These are phyloP conservation scores for Porodaedalea pini DNA, from an alignment of 1,284 basidiomycete genomes.

Conservation along the genomic window DNA sequence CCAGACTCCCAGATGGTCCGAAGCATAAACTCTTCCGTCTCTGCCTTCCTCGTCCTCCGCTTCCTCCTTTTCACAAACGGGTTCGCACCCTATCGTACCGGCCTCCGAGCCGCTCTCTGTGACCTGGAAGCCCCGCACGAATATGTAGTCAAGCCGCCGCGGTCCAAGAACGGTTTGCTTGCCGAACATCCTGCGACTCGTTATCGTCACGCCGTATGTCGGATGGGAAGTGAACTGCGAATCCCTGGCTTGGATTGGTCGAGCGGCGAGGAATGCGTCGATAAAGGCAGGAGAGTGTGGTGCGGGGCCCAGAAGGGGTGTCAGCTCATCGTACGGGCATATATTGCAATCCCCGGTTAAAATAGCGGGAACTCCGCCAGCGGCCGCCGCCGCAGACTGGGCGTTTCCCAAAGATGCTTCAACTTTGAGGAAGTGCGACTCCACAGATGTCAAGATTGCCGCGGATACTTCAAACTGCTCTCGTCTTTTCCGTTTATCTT, in stretches of 20 bases:
- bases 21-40: background rate
- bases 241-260: background rate
- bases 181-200: background rate
- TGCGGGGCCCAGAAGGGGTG: background rate
- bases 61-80: background rate
- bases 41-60: background rate
- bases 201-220: background rate
- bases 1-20: background rate
- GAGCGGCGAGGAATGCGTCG: background rate
- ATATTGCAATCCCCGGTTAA: background rate
- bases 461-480: conserved; percentile 2
- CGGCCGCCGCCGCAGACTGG: background rate
- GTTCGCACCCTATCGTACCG: background rate
- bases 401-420: background rate
- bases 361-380: background rate
- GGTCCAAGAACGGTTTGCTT: background rate
- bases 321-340: background rate
- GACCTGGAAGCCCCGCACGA: background rate
- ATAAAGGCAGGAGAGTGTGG: background rate
- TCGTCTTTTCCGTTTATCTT: background rate
- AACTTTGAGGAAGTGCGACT: background rate
- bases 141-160: background rate
- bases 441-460: background rate
- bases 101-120: background rate
- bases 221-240: too few relatives aligned